phyloP scores from a whole-genome alignment of 2,329 filamentous ascomycete species.

The Neofusicoccum laricinum region DNA sequence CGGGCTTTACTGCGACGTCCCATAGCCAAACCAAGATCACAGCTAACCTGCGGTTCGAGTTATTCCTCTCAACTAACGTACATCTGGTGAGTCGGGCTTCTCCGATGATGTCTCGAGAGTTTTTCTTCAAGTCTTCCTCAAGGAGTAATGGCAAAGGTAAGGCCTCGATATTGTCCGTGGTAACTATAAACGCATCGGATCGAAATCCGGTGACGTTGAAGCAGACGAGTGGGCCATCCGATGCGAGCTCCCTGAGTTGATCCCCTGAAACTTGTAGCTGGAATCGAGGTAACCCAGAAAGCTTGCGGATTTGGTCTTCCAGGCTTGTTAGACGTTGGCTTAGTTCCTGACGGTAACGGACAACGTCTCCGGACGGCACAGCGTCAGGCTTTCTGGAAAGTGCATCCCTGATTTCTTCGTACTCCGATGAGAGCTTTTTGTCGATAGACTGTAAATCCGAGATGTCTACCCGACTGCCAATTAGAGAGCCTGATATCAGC shows the following conservation, averaged over 20 bases:
- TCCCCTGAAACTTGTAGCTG: conserved; percentile 1
- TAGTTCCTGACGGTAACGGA: background rate
- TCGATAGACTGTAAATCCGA: background rate
- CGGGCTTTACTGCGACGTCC: background rate
- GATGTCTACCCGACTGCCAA: background rate
- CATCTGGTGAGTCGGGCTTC: background rate
- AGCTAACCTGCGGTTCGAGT: background rate
- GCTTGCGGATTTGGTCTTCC: conserved; percentile 7
- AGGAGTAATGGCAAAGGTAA: background rate
- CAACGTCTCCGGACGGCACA: background rate
- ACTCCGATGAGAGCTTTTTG: background rate
- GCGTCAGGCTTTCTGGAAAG: background rate
- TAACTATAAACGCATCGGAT: conserved; percentile 20
- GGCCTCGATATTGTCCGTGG: conserved; percentile 3
- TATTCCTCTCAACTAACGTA: no score
- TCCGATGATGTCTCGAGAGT: background rate
- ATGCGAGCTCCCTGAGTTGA: conserved; percentile 1
- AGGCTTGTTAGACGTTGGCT: background rate
- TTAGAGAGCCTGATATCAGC: background rate
- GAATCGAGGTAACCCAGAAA: conserved; percentile 11
- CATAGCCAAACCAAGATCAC: background rate
- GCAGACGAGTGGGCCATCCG: conserved; percentile 9
- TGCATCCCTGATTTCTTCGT: background rate
- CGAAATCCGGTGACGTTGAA: conserved; percentile 17
- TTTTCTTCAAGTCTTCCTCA: background rate